These are phyloP conservation scores for Pezicula radicicola DNA, from an alignment of 2,329 filamentous ascomycete species.

Conservation along the genomic window DNA sequence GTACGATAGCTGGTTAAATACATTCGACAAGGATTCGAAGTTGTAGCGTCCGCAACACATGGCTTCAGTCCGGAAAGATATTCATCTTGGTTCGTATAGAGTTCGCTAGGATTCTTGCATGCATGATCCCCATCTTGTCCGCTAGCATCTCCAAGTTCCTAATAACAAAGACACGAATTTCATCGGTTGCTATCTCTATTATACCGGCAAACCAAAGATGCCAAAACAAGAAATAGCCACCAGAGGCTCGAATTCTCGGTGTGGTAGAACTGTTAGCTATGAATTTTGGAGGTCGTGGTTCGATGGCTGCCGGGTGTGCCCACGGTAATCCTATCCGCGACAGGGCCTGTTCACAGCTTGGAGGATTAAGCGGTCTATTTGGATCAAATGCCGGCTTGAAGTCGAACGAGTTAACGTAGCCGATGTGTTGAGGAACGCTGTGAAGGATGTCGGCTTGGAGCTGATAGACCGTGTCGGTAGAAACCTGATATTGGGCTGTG, in stretches of 20 bases:
- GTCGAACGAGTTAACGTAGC: constrained; percentile 1
- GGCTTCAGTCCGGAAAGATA: no score
- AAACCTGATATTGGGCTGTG: constrained; percentile 19
- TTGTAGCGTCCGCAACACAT: no score
- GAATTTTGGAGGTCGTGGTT: background rate
- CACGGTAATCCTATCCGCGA: background rate
- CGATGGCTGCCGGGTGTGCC: background rate
- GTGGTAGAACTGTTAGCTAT: background rate
- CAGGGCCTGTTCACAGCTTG: background rate
- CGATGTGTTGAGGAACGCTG: constrained; percentile 20
- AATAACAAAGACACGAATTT: constrained; percentile 13
- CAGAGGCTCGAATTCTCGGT: constrained; percentile 7
- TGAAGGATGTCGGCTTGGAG: constrained; percentile 19
- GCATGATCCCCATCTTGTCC: constrained; percentile 19
- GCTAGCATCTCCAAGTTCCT: constrained; percentile 18
- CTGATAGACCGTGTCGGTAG: constrained; percentile 13
- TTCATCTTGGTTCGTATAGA: background rate
- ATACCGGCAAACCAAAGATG: constrained; percentile 23
- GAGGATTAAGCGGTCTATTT: background rate
- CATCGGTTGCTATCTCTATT: constrained; percentile 10
- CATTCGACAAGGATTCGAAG: no score
- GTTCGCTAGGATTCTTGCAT: constrained; percentile 19
- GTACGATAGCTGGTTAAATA: no score
- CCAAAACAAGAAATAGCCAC: constrained; percentile 24
- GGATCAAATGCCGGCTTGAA: background rate